Evolutionary conservation across 805 yeast species (phyloP).

Genomic region (Candida schatavii): DNA sequence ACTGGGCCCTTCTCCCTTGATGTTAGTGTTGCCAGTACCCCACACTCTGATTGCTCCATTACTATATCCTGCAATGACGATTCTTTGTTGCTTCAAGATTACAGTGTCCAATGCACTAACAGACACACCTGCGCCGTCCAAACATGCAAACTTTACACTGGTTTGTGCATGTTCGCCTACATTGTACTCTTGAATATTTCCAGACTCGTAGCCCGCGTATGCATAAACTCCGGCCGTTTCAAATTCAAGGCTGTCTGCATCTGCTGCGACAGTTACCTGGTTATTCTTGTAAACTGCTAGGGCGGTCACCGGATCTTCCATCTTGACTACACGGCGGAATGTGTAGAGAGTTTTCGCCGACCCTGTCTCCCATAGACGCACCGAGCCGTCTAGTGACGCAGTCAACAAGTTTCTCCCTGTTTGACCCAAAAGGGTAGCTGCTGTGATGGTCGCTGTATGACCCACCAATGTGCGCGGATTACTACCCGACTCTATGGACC

Average conservation of each 20-base stretch:
- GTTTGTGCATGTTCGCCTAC: constrained; percentile 12
- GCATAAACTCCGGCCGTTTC: constrained; percentile 10
- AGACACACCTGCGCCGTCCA: background rate
- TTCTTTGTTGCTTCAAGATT: background rate
- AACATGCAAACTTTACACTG: background rate
- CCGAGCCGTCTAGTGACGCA: constrained; percentile 13
- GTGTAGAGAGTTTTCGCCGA: constrained; percentile 9
- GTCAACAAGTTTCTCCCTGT: constrained; percentile 17
- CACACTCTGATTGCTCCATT: constrained; percentile 1
- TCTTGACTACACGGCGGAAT: constrained; percentile 12
- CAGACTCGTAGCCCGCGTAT: constrained; percentile 17
- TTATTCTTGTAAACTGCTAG: background rate
- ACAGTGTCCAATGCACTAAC: background rate
- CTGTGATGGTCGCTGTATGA: constrained; percentile 11
- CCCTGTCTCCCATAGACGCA: constrained; percentile 16
- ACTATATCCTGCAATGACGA: constrained; percentile 2
- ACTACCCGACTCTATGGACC: constrained; percentile 9
- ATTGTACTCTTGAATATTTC: constrained; percentile 14
- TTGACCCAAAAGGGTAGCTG: constrained; percentile 10
- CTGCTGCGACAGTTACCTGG: background rate
- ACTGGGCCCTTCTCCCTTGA: background rate
- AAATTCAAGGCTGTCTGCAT: constrained; percentile 6
- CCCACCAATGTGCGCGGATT: constrained; percentile 10
- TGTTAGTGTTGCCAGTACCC: background rate
- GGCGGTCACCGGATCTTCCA: constrained; percentile 11